phyloP scores from a whole-genome alignment of 1,284 basidiomycete species.

The Sparassis latifolia region DNA sequence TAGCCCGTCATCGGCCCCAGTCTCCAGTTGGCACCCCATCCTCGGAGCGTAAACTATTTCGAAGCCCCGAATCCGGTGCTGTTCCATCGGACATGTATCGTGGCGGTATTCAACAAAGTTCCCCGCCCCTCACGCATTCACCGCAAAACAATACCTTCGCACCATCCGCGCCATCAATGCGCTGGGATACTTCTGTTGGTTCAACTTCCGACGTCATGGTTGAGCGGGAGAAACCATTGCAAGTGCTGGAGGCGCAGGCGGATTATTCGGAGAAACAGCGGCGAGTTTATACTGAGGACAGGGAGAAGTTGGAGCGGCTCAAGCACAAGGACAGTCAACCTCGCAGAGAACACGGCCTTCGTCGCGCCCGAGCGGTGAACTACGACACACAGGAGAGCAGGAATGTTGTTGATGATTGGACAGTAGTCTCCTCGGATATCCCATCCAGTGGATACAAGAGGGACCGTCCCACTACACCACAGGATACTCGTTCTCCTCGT shows the following conservation, averaged over 20 bases:
- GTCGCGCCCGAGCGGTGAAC: conserved; percentile 9
- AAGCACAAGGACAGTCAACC: conserved; percentile 8
- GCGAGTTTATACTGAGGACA: conserved; percentile 16
- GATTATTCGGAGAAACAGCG: conserved; percentile 26
- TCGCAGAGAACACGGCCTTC: conserved; percentile 9
- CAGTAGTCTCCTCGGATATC: conserved; percentile 32
- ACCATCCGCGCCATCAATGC: conserved; percentile 20
- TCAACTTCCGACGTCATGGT: conserved; percentile 38
- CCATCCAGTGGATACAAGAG: conserved; percentile 21
- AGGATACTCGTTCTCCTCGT: conserved; percentile 19
- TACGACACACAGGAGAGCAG: conserved; percentile 8
- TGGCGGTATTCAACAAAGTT: background rate
- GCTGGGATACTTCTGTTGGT: conserved; percentile 36
- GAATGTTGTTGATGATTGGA: conserved; percentile 34
- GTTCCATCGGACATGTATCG: conserved; percentile 17
- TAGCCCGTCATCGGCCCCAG: conserved; percentile 17
- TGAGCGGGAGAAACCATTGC: conserved; percentile 40
- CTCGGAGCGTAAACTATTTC: conserved; percentile 32
- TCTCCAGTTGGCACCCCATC: conserved; percentile 31
- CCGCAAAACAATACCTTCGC: background rate
- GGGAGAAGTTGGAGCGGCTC: conserved; percentile 12
- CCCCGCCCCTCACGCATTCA: conserved; percentile 5
- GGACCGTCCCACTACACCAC: conserved; percentile 26
- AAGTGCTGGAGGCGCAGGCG: conserved; percentile 32
- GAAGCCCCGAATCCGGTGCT: conserved; percentile 14